Evolutionary conservation across 495 filamentous ascomycete genomes (phyloP).

Genomic region (Lasiosphaeria miniovina): DNA sequence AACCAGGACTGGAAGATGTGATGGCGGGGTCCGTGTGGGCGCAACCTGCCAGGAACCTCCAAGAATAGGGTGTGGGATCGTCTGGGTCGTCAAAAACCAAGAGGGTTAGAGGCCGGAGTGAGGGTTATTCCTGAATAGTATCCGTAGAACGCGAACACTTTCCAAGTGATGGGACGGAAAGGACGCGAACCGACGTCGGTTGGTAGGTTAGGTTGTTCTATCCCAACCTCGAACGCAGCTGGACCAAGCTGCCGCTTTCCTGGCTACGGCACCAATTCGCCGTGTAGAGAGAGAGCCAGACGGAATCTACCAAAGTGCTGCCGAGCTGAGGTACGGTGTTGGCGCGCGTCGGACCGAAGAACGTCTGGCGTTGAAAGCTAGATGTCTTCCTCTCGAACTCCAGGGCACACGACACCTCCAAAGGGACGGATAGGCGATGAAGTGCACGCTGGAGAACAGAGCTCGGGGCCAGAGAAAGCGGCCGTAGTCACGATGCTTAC

Average conservation of each 20-base stretch:
- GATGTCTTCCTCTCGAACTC: slow-evolving; percentile 9
- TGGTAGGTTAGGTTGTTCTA: no score
- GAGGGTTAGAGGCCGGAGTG: not conserved
- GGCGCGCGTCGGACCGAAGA: slow-evolving; percentile 8
- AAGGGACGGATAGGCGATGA: not conserved
- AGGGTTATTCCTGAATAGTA: no score
- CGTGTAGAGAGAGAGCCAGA: slow-evolving; percentile 14
- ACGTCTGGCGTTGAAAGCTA: slow-evolving; percentile 5
- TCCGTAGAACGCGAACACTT: no score
- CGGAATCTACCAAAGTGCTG: slow-evolving; percentile 6
- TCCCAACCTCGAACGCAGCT: no score
- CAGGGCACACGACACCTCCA: not conserved
- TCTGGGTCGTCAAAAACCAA: not conserved
- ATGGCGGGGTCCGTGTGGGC: slow-evolving; percentile 24
- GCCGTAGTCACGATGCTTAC: slow-evolving; percentile 19
- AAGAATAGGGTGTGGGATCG: no score
- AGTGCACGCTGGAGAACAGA: slow-evolving; percentile 1
- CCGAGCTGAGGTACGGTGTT: not conserved
- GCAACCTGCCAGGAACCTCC: no score
- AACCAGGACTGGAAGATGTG: slow-evolving; percentile 18
- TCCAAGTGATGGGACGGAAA: no score
- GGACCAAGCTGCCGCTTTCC: slow-evolving; percentile 11
- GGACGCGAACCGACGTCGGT: no score
- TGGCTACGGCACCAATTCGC: slow-evolving; percentile 5
- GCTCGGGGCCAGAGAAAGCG: slow-evolving; percentile 15